Evolutionary conservation across 2,329 filamentous ascomycete genomes (phyloP), one percentile per base, ranked within the genome.

Genomic region (Trichoderma sp.): DNA sequence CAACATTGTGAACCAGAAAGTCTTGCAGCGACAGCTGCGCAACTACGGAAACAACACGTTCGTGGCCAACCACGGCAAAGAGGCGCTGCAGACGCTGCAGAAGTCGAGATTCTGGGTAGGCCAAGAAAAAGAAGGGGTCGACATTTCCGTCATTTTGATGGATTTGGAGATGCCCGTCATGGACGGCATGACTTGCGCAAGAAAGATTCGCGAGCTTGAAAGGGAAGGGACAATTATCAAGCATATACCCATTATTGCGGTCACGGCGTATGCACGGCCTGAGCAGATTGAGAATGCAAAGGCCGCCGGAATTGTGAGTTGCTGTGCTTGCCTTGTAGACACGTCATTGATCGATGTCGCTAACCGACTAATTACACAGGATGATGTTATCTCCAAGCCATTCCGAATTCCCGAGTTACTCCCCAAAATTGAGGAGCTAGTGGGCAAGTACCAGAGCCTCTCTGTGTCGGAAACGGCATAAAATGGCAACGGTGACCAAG

Each of bases 111-210:
- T 86, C 74, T 88, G 87, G 87, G 74, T 76, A 25, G 83, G 83
- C 15, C 78, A 82, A 9, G 82, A 83, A 69, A 68, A 76, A 17
- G 78, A 81, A 15, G 83, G 83, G 2, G 78, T 83, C 9, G 84
- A 88, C 57, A 83, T 92, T 27, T 87, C 87, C 9, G 83, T 93
- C 54, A 89, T 94, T 13, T 78, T 94, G 6, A 93, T 94, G 91
- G 92, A 94, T 74, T 83, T 93, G 57, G 91, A 93, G 74, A 94
- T 94, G 91, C 91, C 91, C 1, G 84, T 93, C 52, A 93, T 93
- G 91, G 90, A 94, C 73, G 92, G 92, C 39, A 86, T 92, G 77
- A 90, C 90, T 2, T 92, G 91, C 70, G 89, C 91, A 13, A 83
- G 84, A 50, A 86, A 82, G 69, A 93, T 94, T 64, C 85, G 92